A percentile compares a stretch with the other conserved stretches of the same genome.
These are phyloP conservation scores for Curvularia eragrostidis DNA, from an alignment of 2,329 filamentous ascomycete species.

Conservation along the genomic window DNA sequence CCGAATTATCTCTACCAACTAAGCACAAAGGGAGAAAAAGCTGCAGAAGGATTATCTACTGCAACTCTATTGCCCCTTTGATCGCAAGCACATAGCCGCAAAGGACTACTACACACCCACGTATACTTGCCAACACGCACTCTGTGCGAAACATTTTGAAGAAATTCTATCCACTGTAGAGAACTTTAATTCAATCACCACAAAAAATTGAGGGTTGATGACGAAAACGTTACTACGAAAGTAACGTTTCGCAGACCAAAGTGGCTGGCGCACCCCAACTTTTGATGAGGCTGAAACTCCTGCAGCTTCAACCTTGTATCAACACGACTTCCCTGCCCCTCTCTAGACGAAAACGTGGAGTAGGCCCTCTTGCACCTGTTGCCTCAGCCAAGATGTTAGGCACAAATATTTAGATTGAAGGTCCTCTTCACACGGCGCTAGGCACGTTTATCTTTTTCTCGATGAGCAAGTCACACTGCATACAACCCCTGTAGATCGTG, in stretches of 20 bases:
- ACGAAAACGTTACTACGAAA: background rate
- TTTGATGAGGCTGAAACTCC: slow-evolving; percentile 15
- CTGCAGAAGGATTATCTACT: background rate
- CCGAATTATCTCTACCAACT: background rate
- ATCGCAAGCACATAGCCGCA: background rate
- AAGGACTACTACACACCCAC: too few relatives aligned
- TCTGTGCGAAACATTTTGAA: background rate
- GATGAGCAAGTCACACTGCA: background rate
- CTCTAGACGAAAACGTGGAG: slow-evolving; percentile 8
- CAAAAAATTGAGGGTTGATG: background rate
- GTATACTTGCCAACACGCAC: background rate
- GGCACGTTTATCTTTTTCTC: background rate
- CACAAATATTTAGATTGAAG: background rate
- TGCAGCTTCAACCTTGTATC: slow-evolving; percentile 15
- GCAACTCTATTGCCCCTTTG: background rate
- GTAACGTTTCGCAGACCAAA: background rate
- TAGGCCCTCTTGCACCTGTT: slow-evolving; percentile 23
- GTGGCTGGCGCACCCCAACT: background rate
- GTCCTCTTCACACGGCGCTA: background rate
- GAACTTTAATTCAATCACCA: background rate
- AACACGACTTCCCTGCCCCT: slow-evolving; percentile 6
- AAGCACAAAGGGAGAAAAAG: background rate
- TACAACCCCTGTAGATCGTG: background rate
- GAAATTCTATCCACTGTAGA: background rate
- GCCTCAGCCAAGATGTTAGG: slow-evolving; percentile 25